Evolutionary conservation across 2,329 filamentous ascomycete genomes (phyloP).

Genomic region (Dothistroma pini): DNA sequence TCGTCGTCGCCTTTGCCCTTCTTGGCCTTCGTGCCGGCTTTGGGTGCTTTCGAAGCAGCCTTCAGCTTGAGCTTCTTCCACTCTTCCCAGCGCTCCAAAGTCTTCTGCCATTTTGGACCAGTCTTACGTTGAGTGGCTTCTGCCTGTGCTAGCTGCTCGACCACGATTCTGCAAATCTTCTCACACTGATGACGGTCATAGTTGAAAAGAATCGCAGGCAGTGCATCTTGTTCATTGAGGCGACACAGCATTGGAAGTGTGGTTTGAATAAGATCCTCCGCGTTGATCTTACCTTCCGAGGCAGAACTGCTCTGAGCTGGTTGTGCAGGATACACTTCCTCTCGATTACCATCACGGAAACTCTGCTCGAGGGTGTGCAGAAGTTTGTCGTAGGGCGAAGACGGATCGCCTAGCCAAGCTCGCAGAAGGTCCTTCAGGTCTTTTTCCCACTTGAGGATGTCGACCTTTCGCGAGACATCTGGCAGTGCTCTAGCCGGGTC

Average conservation of each 20-base stretch:
- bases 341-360: slow-evolving; percentile 25
- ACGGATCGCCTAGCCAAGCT: slow-evolving; percentile 56
- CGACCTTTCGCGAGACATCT: slow-evolving; percentile 57
- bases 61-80: slow-evolving; percentile 51
- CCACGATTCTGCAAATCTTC: slow-evolving; percentile 50
- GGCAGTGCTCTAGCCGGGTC: slow-evolving; percentile 51
- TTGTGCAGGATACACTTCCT: slow-evolving; percentile 25
- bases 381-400: slow-evolving; percentile 53
- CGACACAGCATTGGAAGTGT: slow-evolving; percentile 58
- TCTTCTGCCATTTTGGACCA: slow-evolving; percentile 58
- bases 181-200: slow-evolving; percentile 68
- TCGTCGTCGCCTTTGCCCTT: slow-evolving; percentile 35
- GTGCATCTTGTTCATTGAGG: slow-evolving; percentile 59
- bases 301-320: slow-evolving; percentile 8
- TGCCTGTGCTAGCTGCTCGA: slow-evolving; percentile 51
- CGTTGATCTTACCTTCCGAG: slow-evolving; percentile 3
- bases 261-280: slow-evolving; percentile 38
- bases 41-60: slow-evolving; percentile 30
- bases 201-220: slow-evolving; percentile 74
- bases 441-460: slow-evolving; percentile 64
- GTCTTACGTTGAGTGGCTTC: slow-evolving; percentile 57
- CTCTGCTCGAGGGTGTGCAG: slow-evolving; percentile 46
- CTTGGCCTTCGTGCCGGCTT: slow-evolving; percentile 42
- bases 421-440: slow-evolving; percentile 57
- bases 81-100: slow-evolving; percentile 56